Evolutionary conservation across 164 flowering plant species (phyloP).

Genomic region (Euptelea pleiosperma): DNA sequence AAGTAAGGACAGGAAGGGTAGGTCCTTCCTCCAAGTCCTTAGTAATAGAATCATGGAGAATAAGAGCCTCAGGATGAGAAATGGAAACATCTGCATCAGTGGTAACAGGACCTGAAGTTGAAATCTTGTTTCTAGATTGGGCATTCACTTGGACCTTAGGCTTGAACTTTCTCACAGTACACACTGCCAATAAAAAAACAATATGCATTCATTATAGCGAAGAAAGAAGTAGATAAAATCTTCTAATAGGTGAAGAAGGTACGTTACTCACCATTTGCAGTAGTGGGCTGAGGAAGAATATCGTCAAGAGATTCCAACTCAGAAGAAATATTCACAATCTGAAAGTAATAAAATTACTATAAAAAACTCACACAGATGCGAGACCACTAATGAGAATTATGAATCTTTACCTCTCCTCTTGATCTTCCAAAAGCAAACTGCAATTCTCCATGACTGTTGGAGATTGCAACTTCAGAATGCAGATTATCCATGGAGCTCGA

Average conservation of each 20-base stretch:
- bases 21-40: constrained; percentile 8
- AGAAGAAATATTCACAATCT: constrained; percentile 33
- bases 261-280: constrained; percentile 24
- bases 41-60: constrained; percentile 6
- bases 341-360: constrained; percentile 12
- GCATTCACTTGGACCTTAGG: constrained; percentile 1
- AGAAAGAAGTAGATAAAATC: not conserved
- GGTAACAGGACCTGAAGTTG: constrained; percentile 9
- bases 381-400: not conserved
- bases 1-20: constrained; percentile 1
- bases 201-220: not conserved
- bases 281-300: constrained; percentile 23
- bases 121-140: constrained; percentile 12
- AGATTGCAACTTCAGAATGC: constrained; percentile 4
- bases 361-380: not conserved
- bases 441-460: constrained; percentile 15
- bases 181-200: constrained; percentile 13
- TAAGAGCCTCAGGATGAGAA: constrained; percentile 11
- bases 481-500: not conserved
- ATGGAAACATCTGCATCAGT: constrained; percentile 7
- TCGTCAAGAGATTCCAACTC: constrained; percentile 33
- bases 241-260: not conserved
- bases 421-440: constrained; percentile 19
- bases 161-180: constrained; percentile 15
- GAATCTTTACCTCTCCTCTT: constrained; percentile 23